Percentiles rank a stretch among this genome's conserved stretches.
Evolutionary conservation across 805 yeast genomes (phyloP).

Genomic region (Saturnispora besseyi): DNA sequence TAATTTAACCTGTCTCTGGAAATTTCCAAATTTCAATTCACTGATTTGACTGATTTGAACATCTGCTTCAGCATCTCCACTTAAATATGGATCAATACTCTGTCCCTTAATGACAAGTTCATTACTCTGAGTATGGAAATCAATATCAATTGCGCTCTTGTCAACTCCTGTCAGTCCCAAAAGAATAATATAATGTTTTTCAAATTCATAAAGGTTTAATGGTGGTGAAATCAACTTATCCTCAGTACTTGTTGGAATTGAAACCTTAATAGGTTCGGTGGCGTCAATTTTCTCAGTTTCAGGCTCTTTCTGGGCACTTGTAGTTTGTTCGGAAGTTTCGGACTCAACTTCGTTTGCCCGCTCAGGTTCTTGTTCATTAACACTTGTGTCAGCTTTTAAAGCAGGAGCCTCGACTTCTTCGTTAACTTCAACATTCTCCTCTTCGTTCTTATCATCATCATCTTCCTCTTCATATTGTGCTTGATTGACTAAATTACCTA

Average conservation of each 20-base stretch:
- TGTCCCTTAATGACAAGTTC: conserved; percentile 46
- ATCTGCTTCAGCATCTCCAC: conserved; percentile 25
- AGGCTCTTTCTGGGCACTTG: not conserved
- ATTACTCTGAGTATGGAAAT: conserved; percentile 49
- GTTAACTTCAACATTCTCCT: not conserved
- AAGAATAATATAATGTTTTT: conserved; percentile 37
- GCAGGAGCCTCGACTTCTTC: not conserved
- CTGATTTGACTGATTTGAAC: conserved; percentile 33
- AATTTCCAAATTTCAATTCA: conserved; percentile 48
- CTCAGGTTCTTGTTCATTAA: not conserved
- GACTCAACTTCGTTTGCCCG: not conserved
- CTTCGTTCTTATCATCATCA: not conserved
- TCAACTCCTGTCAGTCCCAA: conserved; percentile 53
- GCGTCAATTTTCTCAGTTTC: not conserved
- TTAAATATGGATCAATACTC: conserved; percentile 31
- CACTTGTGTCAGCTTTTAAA: not conserved
- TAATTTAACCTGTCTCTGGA: conserved; percentile 48
- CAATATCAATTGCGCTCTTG: conserved; percentile 43
- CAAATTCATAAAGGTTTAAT: conserved; percentile 46
- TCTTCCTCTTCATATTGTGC: not conserved
- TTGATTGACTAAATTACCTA: not conserved
- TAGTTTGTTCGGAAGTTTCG: not conserved
- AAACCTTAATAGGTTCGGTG: conserved; percentile 35
- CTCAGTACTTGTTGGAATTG: conserved; percentile 34
- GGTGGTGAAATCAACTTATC: conserved; percentile 49